Evolutionary conservation across 306 rosid genomes (phyloP).

Genomic region (Lathyrus oleraceus): DNA sequence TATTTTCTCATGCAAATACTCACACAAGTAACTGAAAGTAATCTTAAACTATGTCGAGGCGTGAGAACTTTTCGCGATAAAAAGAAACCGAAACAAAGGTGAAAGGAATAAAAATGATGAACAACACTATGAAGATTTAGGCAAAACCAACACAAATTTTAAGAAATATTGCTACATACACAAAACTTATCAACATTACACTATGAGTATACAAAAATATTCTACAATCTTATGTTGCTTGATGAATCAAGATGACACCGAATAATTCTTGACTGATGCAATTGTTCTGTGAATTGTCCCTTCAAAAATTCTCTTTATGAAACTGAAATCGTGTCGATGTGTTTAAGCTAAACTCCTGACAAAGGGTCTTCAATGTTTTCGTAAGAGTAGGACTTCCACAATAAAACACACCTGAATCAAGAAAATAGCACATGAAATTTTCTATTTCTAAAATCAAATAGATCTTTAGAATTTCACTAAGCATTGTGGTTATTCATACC

Average conservation of each 20-base stretch:
- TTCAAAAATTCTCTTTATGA: conserved; percentile 85
- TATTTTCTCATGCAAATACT: no score
- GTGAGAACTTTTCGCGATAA: background rate
- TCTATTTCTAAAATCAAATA: background rate
- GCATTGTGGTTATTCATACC: conserved; percentile 42
- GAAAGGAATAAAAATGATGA: background rate
- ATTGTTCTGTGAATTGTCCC: background rate
- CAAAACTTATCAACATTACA: background rate
- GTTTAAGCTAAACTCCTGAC: conserved; percentile 44
- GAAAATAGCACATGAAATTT: background rate
- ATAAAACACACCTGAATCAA: conserved; percentile 83
- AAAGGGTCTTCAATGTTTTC: conserved; percentile 37
- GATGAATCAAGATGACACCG: conserved; percentile 7
- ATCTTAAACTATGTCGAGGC: no score
- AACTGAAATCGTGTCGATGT: conserved; percentile 63
- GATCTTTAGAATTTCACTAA: conserved; percentile 3
- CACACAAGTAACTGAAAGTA: no score
- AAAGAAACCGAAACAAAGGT: background rate
- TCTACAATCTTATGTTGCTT: conserved; percentile 26
- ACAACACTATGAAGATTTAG: background rate
- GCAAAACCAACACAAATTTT: conserved; percentile 1
- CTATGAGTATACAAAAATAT: background rate
- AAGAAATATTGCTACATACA: conserved; percentile 25
- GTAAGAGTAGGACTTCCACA: conserved; percentile 69
- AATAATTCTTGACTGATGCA: conserved; percentile 1